A percentile compares a stretch with the other conserved stretches of the same genome.
Conservation (phyloP, 75 land plant genomes). For the Cupressus sempervirens region DNA sequence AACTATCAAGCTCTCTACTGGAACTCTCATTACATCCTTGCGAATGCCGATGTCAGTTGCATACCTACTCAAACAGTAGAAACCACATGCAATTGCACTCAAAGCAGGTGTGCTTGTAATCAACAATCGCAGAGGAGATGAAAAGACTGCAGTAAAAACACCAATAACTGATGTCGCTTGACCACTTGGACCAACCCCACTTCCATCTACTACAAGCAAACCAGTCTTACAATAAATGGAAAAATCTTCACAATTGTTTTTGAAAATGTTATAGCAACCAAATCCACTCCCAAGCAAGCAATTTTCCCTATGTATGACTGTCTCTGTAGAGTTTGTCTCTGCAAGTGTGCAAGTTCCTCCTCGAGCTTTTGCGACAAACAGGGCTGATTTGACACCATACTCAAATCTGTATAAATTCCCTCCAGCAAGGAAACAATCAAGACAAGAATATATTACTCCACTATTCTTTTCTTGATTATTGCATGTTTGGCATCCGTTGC, state of each 20-base stretch:
- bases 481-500: constrained; percentile 20
- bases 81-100: constrained; percentile 6
- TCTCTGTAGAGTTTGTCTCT: no score
- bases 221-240: constrained; percentile 26
- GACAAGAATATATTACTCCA: constrained; percentile 37
- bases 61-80: constrained; percentile 21
- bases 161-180: constrained; percentile 22
- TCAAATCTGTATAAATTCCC: constrained; percentile 33
- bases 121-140: constrained; percentile 26
- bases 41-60: constrained; percentile 18
- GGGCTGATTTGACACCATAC: no score
- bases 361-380: no score
- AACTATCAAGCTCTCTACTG: constrained; percentile 15
- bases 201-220: constrained; percentile 10
- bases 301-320: no score
- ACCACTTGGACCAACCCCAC: constrained; percentile 23
- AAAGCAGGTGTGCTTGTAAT: constrained; percentile 20
- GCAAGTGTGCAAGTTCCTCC: no score
- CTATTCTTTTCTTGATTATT: constrained; percentile 18
- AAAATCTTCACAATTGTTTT: constrained; percentile 38
- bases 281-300: no score
- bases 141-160: constrained; percentile 15
- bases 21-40: constrained; percentile 21
- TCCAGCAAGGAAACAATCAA: constrained; percentile 39
- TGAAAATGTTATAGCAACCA: constrained; percentile 24